Conservation (phyloP, 139 green algal species). For the Nannochloris sp. region DNA sequence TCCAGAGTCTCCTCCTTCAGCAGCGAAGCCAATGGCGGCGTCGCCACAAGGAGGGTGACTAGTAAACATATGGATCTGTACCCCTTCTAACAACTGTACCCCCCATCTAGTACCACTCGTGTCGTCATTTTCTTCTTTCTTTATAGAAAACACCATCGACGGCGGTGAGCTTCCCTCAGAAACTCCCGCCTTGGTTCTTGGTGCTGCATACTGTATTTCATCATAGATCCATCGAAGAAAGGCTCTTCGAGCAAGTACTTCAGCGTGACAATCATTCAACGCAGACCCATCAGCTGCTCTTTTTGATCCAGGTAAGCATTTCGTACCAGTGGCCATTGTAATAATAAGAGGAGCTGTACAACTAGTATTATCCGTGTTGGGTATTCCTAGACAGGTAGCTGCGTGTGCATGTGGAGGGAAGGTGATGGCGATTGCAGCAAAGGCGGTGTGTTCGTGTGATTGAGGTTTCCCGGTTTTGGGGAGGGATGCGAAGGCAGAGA, state of each 20-base stretch:
- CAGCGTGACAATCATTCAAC: conserved; percentile 74
- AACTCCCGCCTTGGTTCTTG: too few species aligned
- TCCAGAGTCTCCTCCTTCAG: background rate
- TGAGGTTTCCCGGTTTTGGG: conserved; percentile 72
- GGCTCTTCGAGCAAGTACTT: conserved; percentile 57
- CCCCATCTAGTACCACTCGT: conserved; percentile 4
- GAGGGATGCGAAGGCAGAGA: conserved; percentile 33
- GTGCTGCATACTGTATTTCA: conserved; percentile 26
- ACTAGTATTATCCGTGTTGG: background rate
- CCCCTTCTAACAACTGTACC: conserved; percentile 36
- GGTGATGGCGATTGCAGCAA: conserved; percentile 47
- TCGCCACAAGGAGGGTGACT: conserved; percentile 83
- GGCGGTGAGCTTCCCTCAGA: too few species aligned
- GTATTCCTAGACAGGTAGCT: background rate
- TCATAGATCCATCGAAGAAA: conserved; percentile 60
- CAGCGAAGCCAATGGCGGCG: too few species aligned
- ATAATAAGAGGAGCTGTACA: conserved; percentile 31
- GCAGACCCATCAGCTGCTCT: conserved; percentile 14
- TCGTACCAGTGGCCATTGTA: conserved; percentile 72
- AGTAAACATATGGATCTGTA: conserved; percentile 68
- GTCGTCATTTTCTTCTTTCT: background rate
- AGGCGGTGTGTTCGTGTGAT: conserved; percentile 63
- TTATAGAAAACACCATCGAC: background rate
- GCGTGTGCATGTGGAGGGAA: conserved; percentile 3
- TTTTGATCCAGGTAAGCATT: conserved; percentile 51